These are phyloP conservation scores for Elsinoe perseae DNA, from an alignment of 2,329 filamentous ascomycete species.

Conservation along the genomic window DNA sequence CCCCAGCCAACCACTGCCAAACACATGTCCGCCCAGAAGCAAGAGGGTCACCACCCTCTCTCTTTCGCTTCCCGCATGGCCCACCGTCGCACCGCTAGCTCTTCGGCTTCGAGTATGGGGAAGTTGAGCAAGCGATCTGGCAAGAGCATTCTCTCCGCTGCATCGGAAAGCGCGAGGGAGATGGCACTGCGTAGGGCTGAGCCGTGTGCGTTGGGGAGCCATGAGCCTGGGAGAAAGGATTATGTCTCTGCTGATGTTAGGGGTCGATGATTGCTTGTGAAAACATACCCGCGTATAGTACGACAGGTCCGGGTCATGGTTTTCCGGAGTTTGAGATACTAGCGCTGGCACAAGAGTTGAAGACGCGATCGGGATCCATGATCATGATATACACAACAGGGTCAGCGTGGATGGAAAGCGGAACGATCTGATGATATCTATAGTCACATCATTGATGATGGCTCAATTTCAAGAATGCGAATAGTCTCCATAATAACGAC, in stretches of 20 bases:
- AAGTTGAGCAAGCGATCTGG: not conserved
- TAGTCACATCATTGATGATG: not conserved
- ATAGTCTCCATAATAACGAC: not conserved
- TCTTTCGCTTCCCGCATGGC: slow-evolving; percentile 1
- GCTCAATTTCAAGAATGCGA: slow-evolving; percentile 5
- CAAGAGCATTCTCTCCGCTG: not conserved
- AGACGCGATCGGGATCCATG: no score
- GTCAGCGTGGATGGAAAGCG: no score
- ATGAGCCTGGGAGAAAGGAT: not conserved
- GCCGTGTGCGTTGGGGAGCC: not conserved
- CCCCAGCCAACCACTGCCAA: no score
- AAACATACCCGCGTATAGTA: no score
- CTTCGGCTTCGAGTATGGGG: not conserved
- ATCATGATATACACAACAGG: no score
- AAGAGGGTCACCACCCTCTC: not conserved
- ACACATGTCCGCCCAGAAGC: no score
- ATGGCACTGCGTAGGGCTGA: not conserved
- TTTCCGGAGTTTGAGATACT: no score
- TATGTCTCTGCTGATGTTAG: not conserved
- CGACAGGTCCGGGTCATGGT: no score
- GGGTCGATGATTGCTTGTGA: not conserved
- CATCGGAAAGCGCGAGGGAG: not conserved
- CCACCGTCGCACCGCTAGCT: not conserved
- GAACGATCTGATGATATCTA: not conserved
- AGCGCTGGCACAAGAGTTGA: slow-evolving; percentile 7